Base-by-base conservation (phyloP, 345 rosid species). In the Excoecaria cochinchinensis region DNA sequence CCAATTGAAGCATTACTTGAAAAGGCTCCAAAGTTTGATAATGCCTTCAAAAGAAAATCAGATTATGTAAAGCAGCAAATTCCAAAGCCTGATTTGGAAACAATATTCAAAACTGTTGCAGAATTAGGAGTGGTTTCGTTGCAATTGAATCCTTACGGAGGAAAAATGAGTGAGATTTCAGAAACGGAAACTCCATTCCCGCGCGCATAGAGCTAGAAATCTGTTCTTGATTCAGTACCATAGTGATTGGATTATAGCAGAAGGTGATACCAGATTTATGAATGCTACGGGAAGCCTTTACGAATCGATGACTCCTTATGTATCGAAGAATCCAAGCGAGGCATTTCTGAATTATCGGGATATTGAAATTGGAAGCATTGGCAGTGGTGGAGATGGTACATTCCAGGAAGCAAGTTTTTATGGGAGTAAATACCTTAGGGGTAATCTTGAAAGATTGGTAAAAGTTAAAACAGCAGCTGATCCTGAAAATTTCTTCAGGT, bases 151-250 rank as follows among this genome's bases (percentile, higher is more conserved):
- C 91, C 94, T 51, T 86, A 84, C 36, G 94, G 94, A 6, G 91
- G 92, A 19, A 85, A 38, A 72, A 78, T 90, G 82, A 79, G 79
- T 40, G 80, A 80, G 75, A 87, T 88, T 14, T 69, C 85, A 0
- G 69, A 55, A 5, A 57, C 80, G 0, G 82, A 69, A 47, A 86
- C 87, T 11, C 78, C 91, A 1, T 90, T 89, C 74, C 92, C 95
- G 1, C 74, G 91, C 95, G 1, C 92, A 89, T 59, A 71, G 91
- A 74, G 77, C 74, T 8, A 90, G 90, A 4, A 87, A 87, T 74
- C 19, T 90, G 50, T 90, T 78, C 76, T 76, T 80, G 66, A 82
- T 86, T 22, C 91, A 83, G 66, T 87, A 86, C 22, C 48, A 74
- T 0, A 48, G 25, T 8, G 77, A 74, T 0, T 89, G 92, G 95